A percentile compares a stretch with the other conserved stretches of the same genome.
These are phyloP conservation scores for Pyricularia sp. DNA, from an alignment of 2,329 filamentous ascomycete genomes.

Conservation along the genomic window DNA sequence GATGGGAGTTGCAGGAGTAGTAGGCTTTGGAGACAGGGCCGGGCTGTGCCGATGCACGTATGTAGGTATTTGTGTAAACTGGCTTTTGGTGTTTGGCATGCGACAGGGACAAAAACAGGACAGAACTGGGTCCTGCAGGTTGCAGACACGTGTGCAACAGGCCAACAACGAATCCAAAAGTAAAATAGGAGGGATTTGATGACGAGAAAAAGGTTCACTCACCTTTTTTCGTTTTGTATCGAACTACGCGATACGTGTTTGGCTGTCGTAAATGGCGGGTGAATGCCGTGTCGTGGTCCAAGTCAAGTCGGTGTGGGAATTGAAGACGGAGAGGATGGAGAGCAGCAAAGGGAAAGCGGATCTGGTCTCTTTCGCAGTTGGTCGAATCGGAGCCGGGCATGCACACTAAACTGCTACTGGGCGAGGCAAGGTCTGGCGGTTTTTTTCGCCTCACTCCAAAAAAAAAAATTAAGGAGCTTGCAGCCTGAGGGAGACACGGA, in stretches of 20 bases:
- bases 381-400: not conserved
- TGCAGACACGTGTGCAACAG: not conserved
- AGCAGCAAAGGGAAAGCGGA: slow-evolving; percentile 3
- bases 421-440: slow-evolving; percentile 9
- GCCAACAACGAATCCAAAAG: not conserved
- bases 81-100: slow-evolving; percentile 1
- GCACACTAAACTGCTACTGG: not conserved
- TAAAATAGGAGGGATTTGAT: not conserved
- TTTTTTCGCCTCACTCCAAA: slow-evolving; percentile 2
- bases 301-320: slow-evolving; percentile 5
- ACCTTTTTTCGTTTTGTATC: slow-evolving; percentile 2
- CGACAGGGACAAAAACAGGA: slow-evolving; percentile 1
- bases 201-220: slow-evolving; percentile 1
- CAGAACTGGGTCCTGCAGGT: not conserved
- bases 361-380: slow-evolving; percentile 1
- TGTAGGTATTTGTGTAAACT: not conserved
- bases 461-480: not conserved
- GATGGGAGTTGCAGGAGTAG: not conserved
- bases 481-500: not conserved
- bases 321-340: not conserved
- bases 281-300: not conserved
- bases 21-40: not conserved
- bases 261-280: slow-evolving; percentile 2
- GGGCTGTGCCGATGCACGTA: not conserved
- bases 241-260: slow-evolving; percentile 1